phyloP scores from a whole-genome alignment of 2,329 filamentous ascomycete species.

The Lecanicillium sp. region DNA sequence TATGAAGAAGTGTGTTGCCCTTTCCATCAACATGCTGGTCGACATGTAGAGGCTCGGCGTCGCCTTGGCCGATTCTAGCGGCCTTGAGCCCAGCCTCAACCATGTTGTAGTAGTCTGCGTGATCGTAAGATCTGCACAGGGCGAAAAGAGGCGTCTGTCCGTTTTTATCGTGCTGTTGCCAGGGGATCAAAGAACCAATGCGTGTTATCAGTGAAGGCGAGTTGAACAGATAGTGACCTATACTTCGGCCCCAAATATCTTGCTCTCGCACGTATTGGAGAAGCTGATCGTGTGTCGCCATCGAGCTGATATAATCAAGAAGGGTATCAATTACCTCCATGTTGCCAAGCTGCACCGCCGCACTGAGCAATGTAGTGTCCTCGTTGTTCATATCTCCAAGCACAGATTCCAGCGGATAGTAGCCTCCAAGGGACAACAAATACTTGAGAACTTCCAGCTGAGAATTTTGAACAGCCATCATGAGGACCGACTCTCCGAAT shows the following conservation, averaged over 20 bases:
- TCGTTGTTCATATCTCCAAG: constrained; percentile 83
- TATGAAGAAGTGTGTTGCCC: constrained; percentile 91
- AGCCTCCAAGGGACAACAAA: constrained; percentile 66
- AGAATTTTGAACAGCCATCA: constrained; percentile 75
- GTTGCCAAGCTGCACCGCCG: constrained; percentile 80
- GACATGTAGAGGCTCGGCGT: constrained; percentile 73
- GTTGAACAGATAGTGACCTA: constrained; percentile 95
- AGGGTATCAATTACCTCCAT: constrained; percentile 66
- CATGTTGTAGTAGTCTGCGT: constrained; percentile 80
- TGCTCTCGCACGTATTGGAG: constrained; percentile 63
- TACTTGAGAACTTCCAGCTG: constrained; percentile 69
- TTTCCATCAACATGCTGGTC: constrained; percentile 90
- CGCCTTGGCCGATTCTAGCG: constrained; percentile 65
- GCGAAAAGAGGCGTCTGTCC: constrained; percentile 97
- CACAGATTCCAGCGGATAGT: constrained; percentile 63
- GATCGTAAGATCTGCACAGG: constrained; percentile 89
- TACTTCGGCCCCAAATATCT: constrained; percentile 78
- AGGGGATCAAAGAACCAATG: constrained; percentile 73
- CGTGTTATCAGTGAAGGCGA: constrained; percentile 70
- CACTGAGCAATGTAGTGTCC: constrained; percentile 79
- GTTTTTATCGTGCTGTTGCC: constrained; percentile 88
- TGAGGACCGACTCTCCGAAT: constrained; percentile 73
- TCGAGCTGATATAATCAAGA: constrained; percentile 59
- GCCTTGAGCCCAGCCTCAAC: constrained; percentile 71
- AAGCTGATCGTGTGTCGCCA: constrained; percentile 47